A percentile compares a stretch with the other conserved stretches of the same genome.
These are phyloP conservation scores for Decorospora gaudefroyi DNA, from an alignment of 2,329 filamentous ascomycete genomes.

Conservation along the genomic window DNA sequence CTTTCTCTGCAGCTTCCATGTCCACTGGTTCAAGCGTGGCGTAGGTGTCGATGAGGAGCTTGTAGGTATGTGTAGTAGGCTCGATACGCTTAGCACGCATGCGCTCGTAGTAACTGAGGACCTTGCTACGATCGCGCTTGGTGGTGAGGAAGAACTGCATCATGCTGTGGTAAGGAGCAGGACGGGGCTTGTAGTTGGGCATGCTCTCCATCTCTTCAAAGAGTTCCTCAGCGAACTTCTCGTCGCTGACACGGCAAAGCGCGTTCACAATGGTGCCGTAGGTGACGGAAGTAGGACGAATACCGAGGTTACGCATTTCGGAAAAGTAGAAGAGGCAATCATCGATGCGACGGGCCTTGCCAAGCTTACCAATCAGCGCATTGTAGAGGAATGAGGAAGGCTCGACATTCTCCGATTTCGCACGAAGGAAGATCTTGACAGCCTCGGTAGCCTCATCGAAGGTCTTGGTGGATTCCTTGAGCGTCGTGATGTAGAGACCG, in stretches of 20 bases:
- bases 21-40: conserved; percentile 91
- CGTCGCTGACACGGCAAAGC: conserved; percentile 93
- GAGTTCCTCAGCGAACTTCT: conserved; percentile 95
- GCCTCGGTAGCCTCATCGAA: conserved; percentile 97
- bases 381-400: conserved; percentile 98
- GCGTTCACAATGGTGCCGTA: conserved; percentile 99
- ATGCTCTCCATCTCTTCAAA: conserved; percentile 99
- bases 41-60: conserved; percentile 93
- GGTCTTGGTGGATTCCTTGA: conserved; percentile 96
- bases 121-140: conserved; percentile 93
- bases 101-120: conserved; percentile 89
- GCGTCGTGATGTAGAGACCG: conserved; percentile 97
- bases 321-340: conserved; percentile 98
- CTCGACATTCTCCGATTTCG: conserved; percentile 90
- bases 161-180: conserved; percentile 97
- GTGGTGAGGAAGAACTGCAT: conserved; percentile 99
- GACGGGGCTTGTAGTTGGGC: conserved; percentile 97
- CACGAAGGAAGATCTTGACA: conserved; percentile 94
- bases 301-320: conserved; percentile 91
- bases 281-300: conserved; percentile 95
- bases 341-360: conserved; percentile 95
- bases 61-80: conserved; percentile 95
- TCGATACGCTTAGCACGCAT: conserved; percentile 87
- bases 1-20: conserved; percentile 82
- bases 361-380: conserved; percentile 94